Conservation (phyloP, 2,329 filamentous ascomycete species). For the Arthroderma uncinatum region DNA sequence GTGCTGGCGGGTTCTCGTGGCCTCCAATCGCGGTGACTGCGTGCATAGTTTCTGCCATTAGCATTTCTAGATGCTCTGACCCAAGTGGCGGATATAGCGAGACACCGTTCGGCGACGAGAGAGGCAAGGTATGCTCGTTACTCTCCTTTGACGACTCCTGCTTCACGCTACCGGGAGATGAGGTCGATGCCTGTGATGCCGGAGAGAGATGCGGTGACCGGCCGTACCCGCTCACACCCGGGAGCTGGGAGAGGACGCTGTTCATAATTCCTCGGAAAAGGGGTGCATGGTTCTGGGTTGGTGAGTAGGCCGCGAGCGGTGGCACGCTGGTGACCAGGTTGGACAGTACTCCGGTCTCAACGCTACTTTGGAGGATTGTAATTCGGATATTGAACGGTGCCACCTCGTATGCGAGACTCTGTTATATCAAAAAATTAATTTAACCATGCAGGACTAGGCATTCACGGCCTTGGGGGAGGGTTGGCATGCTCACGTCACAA, state of each 20-base stretch:
- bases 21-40: conserved; percentile 85
- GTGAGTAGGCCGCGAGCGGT: conserved; percentile 58
- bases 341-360: conserved; percentile 78
- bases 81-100: conserved; percentile 66
- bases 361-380: conserved; percentile 89
- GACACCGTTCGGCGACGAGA: conserved; percentile 40
- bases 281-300: conserved; percentile 61
- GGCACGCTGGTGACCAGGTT: conserved; percentile 80
- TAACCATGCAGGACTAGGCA: neutral
- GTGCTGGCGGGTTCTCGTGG: conserved; percentile 85
- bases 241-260: conserved; percentile 65
- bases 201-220: conserved; percentile 13
- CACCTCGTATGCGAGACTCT: conserved; percentile 83
- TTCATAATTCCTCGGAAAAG: conserved; percentile 73
- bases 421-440: conserved; percentile 11
- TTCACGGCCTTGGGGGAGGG: neutral
- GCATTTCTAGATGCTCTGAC: conserved; percentile 53
- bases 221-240: conserved; percentile 45
- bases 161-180: conserved; percentile 1
- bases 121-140: conserved; percentile 17
- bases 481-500: conserved; percentile 54
- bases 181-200: conserved; percentile 2
- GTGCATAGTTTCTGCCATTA: conserved; percentile 82
- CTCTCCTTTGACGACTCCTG: conserved; percentile 12
- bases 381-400: conserved; percentile 94